These are phyloP conservation scores for Phytopythium aichiense DNA, from an alignment of 352 stramenopile genomes.

Conservation along the genomic window DNA sequence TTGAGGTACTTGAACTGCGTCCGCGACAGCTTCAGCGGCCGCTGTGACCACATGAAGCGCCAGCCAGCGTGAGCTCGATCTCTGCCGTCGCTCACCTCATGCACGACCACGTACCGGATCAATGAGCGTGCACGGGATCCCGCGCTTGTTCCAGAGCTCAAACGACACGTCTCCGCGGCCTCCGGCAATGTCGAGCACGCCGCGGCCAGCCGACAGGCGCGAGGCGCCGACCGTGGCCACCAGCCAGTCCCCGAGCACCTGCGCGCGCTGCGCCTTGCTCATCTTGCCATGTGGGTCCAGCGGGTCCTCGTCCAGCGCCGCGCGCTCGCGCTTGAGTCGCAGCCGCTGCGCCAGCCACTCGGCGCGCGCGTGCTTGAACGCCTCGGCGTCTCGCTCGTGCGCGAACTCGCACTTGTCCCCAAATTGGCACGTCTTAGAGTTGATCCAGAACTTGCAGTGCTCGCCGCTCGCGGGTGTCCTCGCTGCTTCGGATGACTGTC, in stretches of 20 bases:
- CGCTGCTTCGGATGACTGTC: not conserved
- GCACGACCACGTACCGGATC: constrained; percentile 52
- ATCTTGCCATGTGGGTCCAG: constrained; percentile 68
- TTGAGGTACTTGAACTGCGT: constrained; percentile 71
- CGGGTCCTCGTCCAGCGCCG: constrained; percentile 53
- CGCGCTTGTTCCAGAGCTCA: constrained; percentile 81
- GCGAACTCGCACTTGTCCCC: constrained; percentile 63
- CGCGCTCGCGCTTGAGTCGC: constrained; percentile 51
- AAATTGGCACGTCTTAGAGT: constrained; percentile 65
- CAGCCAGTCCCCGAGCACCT: constrained; percentile 76
- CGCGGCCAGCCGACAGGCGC: constrained; percentile 40
- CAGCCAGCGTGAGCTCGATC: constrained; percentile 2
- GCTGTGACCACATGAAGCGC: constrained; percentile 29
- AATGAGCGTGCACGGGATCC: constrained; percentile 64
- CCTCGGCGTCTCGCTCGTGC: constrained; percentile 40
- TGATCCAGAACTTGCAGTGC: constrained; percentile 86
- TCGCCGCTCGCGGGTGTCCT: not conserved
- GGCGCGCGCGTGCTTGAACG: constrained; percentile 39
- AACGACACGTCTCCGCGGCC: constrained; percentile 79
- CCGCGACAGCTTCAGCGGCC: constrained; percentile 67
- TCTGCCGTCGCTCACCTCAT: not conserved
- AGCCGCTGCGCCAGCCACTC: constrained; percentile 63
- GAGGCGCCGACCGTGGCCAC: constrained; percentile 56
- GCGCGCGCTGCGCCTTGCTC: constrained; percentile 63
- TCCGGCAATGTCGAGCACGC: constrained; percentile 81